These are phyloP conservation scores for Ogataea dorogensis DNA, from an alignment of 805 yeast species.

Conservation along the genomic window DNA sequence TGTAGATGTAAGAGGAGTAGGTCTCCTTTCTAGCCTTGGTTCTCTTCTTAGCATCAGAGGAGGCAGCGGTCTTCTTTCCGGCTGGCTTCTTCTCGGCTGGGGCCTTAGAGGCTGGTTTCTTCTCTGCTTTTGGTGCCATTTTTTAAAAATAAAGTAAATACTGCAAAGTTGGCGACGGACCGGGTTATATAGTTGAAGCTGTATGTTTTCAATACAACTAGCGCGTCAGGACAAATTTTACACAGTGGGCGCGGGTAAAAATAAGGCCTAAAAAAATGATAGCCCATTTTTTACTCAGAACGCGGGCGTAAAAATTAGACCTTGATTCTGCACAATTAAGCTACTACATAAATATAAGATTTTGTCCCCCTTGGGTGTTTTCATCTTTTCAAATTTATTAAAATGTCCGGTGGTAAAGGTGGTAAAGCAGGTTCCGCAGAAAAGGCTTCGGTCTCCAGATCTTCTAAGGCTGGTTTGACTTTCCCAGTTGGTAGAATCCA, in stretches of 20 bases:
- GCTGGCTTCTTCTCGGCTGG: constrained; percentile 96
- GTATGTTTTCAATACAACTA: constrained; percentile 3
- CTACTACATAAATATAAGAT: constrained; percentile 13
- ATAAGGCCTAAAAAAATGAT: constrained; percentile 2
- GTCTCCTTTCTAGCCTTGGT: constrained; percentile 96
- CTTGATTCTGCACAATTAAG: constrained; percentile 1
- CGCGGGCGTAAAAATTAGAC: constrained; percentile 13
- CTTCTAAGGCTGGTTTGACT: constrained; percentile 97
- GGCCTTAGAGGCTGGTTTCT: constrained; percentile 87
- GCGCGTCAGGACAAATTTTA: constrained; percentile 12
- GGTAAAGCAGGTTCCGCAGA: constrained; percentile 94
- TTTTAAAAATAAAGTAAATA: constrained; percentile 21
- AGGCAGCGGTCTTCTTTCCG: constrained; percentile 84
- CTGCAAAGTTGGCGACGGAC: constrained; percentile 6
- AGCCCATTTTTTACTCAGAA: constrained; percentile 7
- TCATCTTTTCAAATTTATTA: constrained; percentile 18
- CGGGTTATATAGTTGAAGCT: constrained; percentile 9
- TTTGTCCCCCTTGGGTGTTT: constrained; percentile 9
- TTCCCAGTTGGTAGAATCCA: constrained; percentile 99
- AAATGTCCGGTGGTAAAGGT: constrained; percentile 73
- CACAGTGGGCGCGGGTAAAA: constrained; percentile 11
- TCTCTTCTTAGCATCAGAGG: constrained; percentile 85
- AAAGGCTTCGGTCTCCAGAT: constrained; percentile 96
- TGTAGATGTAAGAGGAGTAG: constrained; percentile 96
- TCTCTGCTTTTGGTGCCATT: constrained; percentile 67